Evolutionary conservation across 176 grass and related monocot genomes (phyloP).

Genomic region (Puya raimondii): DNA sequence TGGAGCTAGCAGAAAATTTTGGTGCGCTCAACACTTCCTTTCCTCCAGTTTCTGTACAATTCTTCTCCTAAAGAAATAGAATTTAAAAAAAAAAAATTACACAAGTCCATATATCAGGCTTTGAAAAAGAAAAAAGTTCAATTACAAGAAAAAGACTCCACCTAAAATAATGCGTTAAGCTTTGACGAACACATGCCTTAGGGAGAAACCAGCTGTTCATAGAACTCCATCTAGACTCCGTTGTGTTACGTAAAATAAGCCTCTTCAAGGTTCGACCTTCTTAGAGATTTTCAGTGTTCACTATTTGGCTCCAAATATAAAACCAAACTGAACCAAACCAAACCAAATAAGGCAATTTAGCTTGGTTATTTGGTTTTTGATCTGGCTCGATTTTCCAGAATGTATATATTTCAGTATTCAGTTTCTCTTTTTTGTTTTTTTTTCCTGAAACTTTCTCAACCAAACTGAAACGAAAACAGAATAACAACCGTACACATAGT

Average conservation of each 20-base stretch:
- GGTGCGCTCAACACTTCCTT: slow-evolving; percentile 21
- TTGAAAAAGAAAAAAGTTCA: slow-evolving; percentile 1
- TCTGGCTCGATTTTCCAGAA: no score
- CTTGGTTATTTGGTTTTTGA: no score
- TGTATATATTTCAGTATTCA: no score
- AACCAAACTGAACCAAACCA: no score
- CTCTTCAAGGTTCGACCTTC: slow-evolving; percentile 34
- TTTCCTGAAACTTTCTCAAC: no score
- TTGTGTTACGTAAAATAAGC: slow-evolving; percentile 32
- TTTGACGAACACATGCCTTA: not conserved
- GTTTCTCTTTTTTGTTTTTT: no score
- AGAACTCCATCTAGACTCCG: slow-evolving; percentile 48
- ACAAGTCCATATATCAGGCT: not conserved
- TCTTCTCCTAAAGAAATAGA: slow-evolving; percentile 35
- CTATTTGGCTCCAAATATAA: no score
- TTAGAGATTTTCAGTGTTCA: not conserved
- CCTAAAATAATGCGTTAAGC: not conserved
- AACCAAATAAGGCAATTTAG: no score
- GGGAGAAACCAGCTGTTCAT: slow-evolving; percentile 21
- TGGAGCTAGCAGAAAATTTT: slow-evolving; percentile 22
- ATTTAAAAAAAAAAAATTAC: slow-evolving; percentile 5
- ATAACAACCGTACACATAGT: no score
- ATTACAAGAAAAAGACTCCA: slow-evolving; percentile 2
- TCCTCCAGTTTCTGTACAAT: slow-evolving; percentile 14
- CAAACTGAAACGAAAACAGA: no score